These are phyloP conservation scores for Sanghuangporus baumii DNA, from an alignment of 1,284 basidiomycete species.

Conservation along the genomic window DNA sequence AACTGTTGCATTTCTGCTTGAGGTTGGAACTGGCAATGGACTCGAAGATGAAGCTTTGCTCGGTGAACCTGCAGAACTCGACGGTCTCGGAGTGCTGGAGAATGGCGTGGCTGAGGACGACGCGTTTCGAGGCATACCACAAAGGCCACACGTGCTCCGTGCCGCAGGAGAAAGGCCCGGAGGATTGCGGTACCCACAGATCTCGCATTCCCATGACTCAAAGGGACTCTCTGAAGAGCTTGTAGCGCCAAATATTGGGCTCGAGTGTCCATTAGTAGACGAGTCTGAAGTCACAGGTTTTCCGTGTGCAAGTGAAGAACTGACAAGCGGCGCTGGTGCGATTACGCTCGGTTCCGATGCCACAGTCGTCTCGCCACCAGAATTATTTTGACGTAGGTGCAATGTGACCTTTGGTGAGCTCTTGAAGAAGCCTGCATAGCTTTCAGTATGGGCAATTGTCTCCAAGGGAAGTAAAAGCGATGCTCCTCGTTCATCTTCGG, in stretches of 20 bases:
- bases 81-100: constrained; percentile 23
- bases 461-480: constrained; percentile 57
- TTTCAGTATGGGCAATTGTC: constrained; percentile 73
- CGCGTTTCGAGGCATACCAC: constrained; percentile 59
- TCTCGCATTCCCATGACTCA: constrained; percentile 77
- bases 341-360: background rate
- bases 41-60: background rate
- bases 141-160: constrained; percentile 63
- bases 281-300: background rate
- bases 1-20: background rate
- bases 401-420: constrained; percentile 89
- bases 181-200: constrained; percentile 80
- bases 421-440: constrained; percentile 89
- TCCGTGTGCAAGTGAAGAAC: background rate
- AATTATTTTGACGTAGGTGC: constrained; percentile 39
- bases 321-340: background rate
- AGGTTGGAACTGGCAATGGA: background rate
- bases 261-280: background rate
- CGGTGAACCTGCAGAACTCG: constrained; percentile 9
- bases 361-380: background rate
- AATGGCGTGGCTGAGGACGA: constrained; percentile 23
- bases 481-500: constrained; percentile 5
- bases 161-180: constrained; percentile 59
- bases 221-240: constrained; percentile 27
- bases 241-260: background rate